Evolutionary conservation across 139 green algal genomes (phyloP), one percentile per base, ranked within the genome.

Genomic region (Chlamydomonas asymmetrica): DNA sequence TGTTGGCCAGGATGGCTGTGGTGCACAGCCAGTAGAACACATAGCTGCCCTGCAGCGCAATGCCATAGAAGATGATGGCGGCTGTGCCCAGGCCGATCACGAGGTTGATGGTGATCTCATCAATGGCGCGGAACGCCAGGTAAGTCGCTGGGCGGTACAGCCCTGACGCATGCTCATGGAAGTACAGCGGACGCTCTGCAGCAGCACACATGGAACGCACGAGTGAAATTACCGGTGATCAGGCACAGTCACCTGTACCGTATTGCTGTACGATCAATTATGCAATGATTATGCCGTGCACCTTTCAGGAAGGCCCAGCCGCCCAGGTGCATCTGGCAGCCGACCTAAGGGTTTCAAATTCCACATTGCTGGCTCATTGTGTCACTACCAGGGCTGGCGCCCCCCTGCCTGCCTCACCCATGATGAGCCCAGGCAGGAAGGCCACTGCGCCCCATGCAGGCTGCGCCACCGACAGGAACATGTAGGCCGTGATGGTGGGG

Each of bases 11-110:
- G 20, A 87, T 94, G 37, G 65, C 8, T 61, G 88, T 87, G 66
- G 86, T 84, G 43, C 88, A 72, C 1, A 92, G 52, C 84, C 84
- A 92, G 72, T 93, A 95, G 23, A 91, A 71, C 23, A 77, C 72
- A 29, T 75, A 93, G 54, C 38, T 79, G 50, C 90, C 90, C 27
- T 85, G 74, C 20, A 95, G 78, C 76, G 87, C 67, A 9, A 88
- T 48, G 13, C 82, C 79, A 65, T 74, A 91, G 63, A 85, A 94
- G 34, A 92, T 75, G 31, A 91, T 77, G 50, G 71, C 77, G 5
- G 59, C 61, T 27, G 67, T 75, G 2, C 35, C 67, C 31, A 76
- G 43, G 9, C 71, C 69, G 37, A 72, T 66, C 0, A 38, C 41
- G 29, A 50, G 75, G 62, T 74, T 76, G 50, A 92, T 16, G 25